Evolutionary conservation across 306 rosid species (phyloP).

Genomic region (Medicago arabica): DNA sequence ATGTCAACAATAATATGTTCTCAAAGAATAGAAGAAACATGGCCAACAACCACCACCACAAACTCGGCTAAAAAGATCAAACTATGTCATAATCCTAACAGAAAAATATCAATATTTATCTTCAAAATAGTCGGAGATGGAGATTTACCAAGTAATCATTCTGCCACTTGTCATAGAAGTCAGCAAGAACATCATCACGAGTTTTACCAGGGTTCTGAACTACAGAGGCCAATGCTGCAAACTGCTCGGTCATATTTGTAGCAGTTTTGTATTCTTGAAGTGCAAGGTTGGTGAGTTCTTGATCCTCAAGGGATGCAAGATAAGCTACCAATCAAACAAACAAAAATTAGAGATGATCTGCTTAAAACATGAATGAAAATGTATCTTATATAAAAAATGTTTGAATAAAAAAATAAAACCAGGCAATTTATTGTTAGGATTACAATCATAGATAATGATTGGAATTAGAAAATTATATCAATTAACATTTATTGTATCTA

Average conservation of each 20-base stretch:
- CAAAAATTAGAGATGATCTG: constrained; percentile 31
- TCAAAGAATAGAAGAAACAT: constrained; percentile 12
- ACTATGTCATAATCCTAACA: not conserved
- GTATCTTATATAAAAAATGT: not conserved
- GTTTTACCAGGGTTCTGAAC: constrained; percentile 87
- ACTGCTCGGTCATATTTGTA: constrained; percentile 97
- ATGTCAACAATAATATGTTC: not conserved
- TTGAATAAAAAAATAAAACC: not conserved
- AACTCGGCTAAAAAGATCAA: not conserved
- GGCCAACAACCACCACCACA: not conserved
- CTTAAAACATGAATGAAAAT: constrained; percentile 35
- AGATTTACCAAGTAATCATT: constrained; percentile 81
- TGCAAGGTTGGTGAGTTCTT: constrained; percentile 55
- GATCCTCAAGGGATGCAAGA: constrained; percentile 78
- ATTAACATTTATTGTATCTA: not conserved
- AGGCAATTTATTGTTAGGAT: not conserved
- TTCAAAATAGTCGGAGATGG: constrained; percentile 32
- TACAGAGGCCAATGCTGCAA: constrained; percentile 90
- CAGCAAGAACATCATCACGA: constrained; percentile 83
- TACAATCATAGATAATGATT: not conserved
- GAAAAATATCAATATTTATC: constrained; percentile 14
- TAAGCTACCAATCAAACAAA: constrained; percentile 63
- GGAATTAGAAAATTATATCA: not conserved
- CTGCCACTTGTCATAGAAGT: constrained; percentile 92
- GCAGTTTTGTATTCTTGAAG: constrained; percentile 78